Evolutionary conservation across 208 protist species (phyloP), one percentile per base, ranked within the genome.

Genomic region (Trypanosoma scelopori): DNA sequence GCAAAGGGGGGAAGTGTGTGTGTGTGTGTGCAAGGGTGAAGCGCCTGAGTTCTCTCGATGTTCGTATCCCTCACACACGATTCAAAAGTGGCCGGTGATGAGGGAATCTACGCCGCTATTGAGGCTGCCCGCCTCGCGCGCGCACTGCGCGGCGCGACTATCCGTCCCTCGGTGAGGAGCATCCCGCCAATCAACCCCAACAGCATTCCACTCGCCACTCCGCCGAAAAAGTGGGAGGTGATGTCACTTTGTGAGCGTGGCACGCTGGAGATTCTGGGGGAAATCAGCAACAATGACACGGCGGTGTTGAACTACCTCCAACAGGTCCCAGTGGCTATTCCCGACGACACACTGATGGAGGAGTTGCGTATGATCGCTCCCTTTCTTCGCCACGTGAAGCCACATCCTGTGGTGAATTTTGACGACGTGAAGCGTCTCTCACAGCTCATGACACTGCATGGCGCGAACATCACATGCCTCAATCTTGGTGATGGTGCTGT

Each of bases 101-200:
- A 85, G 30, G 84, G 88, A 28, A 71, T 87, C 59, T 89, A 91
- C 75, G 84, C 88, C 0, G 82, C 88, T 5, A 78, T 94, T 42
- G 73, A 82, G 45, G 88, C 88, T n/a, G 75, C 82, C 25, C 67
- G 72, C 3, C 66, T 94, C 1, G 71, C 88, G 3, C 74, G 76
- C 12, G 80, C 81, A 0, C 76, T 94, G 2, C 82, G 69, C 51
- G 85, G 87, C 25, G 78, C 75, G n/a, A 84, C 87, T 0, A 63
- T 81, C n/a, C 85, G 87, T 53, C 72, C 80, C 3, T 62, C 63
- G 28, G 52, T 74, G 28, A 60, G 71, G 30, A 30, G 28, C 9
- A 65, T 71, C 25, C 69, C 37, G 1, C 25, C 52, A 13, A 69
- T 76, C 18, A 74, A 74, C 55, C 69, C 69, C 7, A 74, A 64